Evolutionary conservation across 2,329 filamentous ascomycete genomes (phyloP).

Genomic region (Beauveria asiatica): DNA sequence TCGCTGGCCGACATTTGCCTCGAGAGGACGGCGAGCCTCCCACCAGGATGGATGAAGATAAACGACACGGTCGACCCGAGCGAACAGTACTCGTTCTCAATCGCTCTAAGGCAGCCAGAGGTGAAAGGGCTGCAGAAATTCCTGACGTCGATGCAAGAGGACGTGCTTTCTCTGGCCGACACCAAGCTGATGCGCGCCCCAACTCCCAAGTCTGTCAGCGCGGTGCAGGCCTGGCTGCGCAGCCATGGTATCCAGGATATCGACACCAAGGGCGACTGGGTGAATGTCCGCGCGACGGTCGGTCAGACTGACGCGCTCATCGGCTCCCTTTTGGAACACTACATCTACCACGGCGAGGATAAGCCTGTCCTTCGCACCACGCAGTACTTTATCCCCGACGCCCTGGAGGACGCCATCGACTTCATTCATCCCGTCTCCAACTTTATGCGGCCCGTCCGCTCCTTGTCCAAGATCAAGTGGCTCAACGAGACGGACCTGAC

Average conservation of each 20-base stretch:
- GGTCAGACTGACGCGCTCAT: conserved; percentile 31
- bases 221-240: conserved; percentile 34
- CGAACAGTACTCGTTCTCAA: conserved; percentile 15
- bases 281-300: conserved; percentile 35
- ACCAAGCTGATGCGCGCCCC: conserved; percentile 29
- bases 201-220: conserved; percentile 22
- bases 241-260: conserved; percentile 27
- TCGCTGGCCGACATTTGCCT: conserved; percentile 5
- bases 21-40: conserved; percentile 8
- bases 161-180: conserved; percentile 29
- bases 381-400: conserved; percentile 35
- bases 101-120: conserved; percentile 13
- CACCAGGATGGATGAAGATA: conserved; percentile 12
- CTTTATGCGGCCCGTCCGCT: conserved; percentile 36
- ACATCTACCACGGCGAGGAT: conserved; percentile 26
- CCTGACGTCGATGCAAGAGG: conserved; percentile 16
- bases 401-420: conserved; percentile 29
- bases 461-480: conserved; percentile 11
- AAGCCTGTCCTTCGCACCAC: conserved; percentile 33
- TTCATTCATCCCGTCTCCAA: conserved; percentile 42
- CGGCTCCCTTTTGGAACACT: conserved; percentile 31
- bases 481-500: conserved; percentile 11
- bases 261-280: conserved; percentile 29
- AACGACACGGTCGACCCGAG: conserved; percentile 16
- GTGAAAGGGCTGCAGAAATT: conserved; percentile 10